phyloP scores from a whole-genome alignment of 73 alveolate genomes.

The Durusdinium trenchii region DNA sequence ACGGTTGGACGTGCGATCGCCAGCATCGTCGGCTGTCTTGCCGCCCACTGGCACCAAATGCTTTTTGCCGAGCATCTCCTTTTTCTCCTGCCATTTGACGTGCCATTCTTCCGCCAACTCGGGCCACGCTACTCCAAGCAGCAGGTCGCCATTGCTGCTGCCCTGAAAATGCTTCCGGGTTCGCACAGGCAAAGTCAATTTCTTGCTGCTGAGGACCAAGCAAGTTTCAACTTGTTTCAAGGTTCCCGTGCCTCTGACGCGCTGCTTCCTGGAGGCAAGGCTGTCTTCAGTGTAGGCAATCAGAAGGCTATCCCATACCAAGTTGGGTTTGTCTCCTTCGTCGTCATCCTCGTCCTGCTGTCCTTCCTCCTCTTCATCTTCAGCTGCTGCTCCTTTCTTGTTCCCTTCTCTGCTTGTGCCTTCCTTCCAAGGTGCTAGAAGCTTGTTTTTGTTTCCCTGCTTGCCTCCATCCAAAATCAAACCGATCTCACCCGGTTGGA shows the following conservation, averaged over 20 bases:
- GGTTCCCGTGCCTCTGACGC: background rate
- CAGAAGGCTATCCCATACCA: background rate
- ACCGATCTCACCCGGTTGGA: background rate
- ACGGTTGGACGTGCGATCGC: background rate
- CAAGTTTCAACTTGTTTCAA: background rate
- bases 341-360: background rate
- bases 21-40: background rate
- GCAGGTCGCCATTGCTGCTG: background rate
- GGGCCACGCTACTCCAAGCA: background rate
- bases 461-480: slow-evolving; percentile 10
- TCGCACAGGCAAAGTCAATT: background rate
- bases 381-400: background rate
- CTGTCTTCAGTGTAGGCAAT: slow-evolving; percentile 7
- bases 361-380: slow-evolving; percentile 12
- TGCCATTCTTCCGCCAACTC: background rate
- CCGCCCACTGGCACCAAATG: slow-evolving; percentile 8
- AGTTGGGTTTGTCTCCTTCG: background rate
- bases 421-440: background rate
- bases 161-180: background rate
- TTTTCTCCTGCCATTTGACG: background rate
- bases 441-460: background rate
- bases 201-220: background rate
- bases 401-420: background rate
- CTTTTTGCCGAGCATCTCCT: background rate
- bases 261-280: background rate